Evolutionary conservation across 345 rosid species (phyloP).

Genomic region (Camelina neglecta): DNA sequence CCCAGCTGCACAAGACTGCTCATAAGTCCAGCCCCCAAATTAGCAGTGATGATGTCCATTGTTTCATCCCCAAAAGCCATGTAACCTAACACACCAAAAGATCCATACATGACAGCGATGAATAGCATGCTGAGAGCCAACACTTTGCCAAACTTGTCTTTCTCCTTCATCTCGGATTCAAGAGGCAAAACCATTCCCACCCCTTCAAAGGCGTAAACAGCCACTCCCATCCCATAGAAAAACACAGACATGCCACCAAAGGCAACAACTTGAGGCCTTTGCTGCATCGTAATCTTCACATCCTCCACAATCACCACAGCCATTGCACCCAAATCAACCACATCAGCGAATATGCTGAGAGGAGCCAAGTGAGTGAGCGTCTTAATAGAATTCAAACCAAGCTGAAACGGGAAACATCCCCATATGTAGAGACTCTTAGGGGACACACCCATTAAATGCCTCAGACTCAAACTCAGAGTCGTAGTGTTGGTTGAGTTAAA

Average conservation of each 20-base stretch:
- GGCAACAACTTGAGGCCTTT: conserved; percentile 55
- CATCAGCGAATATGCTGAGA: conserved; percentile 83
- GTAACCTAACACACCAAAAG: conserved; percentile 74
- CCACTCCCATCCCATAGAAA: conserved; percentile 84
- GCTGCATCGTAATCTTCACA: conserved; percentile 44
- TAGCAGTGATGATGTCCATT: conserved; percentile 76
- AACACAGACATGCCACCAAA: conserved; percentile 65
- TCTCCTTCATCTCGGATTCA: conserved; percentile 72
- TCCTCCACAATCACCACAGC: conserved; percentile 71
- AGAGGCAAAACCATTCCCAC: conserved; percentile 80
- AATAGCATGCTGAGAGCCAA: conserved; percentile 60
- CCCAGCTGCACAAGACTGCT: conserved; percentile 70
- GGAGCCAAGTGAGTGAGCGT: conserved; percentile 84
- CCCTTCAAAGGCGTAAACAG: conserved; percentile 77
- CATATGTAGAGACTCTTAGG: conserved; percentile 63
- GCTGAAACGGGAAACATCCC: conserved; percentile 82
- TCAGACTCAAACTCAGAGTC: conserved; percentile 7
- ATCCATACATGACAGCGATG: conserved; percentile 62
- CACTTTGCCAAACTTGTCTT: conserved; percentile 59
- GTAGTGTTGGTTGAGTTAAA: conserved; percentile 25
- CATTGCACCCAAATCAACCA: conserved; percentile 81
- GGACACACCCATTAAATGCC: conserved; percentile 47
- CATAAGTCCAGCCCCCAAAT: conserved; percentile 62
- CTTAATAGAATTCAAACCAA: conserved; percentile 71
- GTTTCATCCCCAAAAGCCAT: conserved; percentile 75